Percentiles rank a stretch among this genome's conserved stretches.
These are phyloP conservation scores for Trichodelitschia bisporula DNA, from an alignment of 495 filamentous ascomycete species.

Conservation along the genomic window DNA sequence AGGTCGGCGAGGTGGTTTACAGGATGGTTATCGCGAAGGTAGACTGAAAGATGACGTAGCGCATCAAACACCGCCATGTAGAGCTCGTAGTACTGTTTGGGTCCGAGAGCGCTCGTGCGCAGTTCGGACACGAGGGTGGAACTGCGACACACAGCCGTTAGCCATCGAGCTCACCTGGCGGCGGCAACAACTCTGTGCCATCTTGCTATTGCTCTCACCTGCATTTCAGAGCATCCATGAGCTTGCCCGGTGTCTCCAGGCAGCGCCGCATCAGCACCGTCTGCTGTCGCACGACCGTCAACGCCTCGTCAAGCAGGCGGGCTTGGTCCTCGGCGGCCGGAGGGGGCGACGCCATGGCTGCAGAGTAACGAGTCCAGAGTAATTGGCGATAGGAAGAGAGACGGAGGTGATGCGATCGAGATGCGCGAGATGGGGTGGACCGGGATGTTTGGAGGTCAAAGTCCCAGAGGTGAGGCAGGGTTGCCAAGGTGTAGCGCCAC, in stretches of 20 bases:
- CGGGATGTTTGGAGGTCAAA: too few relatives aligned
- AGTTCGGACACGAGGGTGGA: conserved; percentile 94
- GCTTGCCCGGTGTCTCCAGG: conserved; percentile 88
- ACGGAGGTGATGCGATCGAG: too few relatives aligned
- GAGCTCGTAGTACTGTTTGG: conserved; percentile 97
- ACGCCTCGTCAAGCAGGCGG: conserved; percentile 85
- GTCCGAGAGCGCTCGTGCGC: conserved; percentile 79
- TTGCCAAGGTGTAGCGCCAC: too few relatives aligned
- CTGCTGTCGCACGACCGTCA: conserved; percentile 90
- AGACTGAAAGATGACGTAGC: conserved; percentile 82
- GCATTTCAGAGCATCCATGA: conserved; percentile 99
- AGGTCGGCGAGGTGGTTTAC: conserved; percentile 94
- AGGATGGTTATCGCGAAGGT: conserved; percentile 89
- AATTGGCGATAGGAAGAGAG: too few relatives aligned
- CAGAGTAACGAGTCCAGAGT: too few relatives aligned
- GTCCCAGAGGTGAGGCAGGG: too few relatives aligned
- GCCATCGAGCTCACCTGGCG: conserved; percentile 5
- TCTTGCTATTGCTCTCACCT: conserved; percentile 32
- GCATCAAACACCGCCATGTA: conserved; percentile 99
- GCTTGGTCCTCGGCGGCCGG: conserved; percentile 58
- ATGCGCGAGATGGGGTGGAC: too few relatives aligned
- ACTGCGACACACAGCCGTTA: conserved; percentile 20
- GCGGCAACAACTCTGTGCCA: not conserved
- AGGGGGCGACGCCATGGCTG: conserved; percentile 13
- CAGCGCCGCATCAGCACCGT: conserved; percentile 89